Evolutionary conservation across 768 basidiomycete species (phyloP).

Genomic region (Termitomyces sp.): DNA sequence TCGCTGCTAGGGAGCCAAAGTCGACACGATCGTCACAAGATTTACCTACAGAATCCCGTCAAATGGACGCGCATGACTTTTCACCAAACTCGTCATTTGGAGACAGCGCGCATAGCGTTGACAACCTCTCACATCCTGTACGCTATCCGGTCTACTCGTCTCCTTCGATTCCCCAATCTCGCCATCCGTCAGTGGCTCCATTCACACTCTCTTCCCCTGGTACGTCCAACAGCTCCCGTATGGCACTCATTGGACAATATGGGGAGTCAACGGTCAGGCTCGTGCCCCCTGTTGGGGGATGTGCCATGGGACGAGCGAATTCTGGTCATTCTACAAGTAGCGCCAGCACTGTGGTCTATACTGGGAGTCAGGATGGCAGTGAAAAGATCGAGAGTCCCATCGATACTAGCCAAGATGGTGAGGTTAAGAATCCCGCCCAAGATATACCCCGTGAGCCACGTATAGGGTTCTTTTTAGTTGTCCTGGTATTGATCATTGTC

Average conservation of each 20-base stretch:
- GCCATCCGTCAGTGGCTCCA: background rate
- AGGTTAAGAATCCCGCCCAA: background rate
- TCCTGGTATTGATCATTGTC: conserved; percentile 48
- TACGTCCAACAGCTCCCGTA: background rate
- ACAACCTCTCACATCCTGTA: background rate
- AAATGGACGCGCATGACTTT: background rate
- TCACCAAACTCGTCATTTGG: background rate
- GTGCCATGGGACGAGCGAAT: conserved; percentile 5
- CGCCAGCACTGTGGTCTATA: background rate
- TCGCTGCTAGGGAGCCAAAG: conserved; percentile 17
- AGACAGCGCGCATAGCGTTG: background rate
- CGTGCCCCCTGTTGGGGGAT: conserved; percentile 6
- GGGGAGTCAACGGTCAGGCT: conserved; percentile 13
- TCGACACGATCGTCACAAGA: background rate
- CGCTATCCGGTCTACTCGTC: background rate
- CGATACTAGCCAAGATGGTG: background rate
- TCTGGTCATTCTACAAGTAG: background rate
- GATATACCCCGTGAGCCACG: conserved; percentile 35
- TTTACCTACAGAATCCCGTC: background rate
- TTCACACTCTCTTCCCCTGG: background rate
- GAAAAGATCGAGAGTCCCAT: conserved; percentile 4
- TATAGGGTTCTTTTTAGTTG: conserved; percentile 52
- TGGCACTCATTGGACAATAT: conserved; percentile 4
- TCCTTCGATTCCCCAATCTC: background rate
- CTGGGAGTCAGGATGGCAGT: conserved; percentile 2